These are phyloP conservation scores for Nitzschia putrida DNA, from an alignment of 108 stramenopile genomes.

Conservation along the genomic window DNA sequence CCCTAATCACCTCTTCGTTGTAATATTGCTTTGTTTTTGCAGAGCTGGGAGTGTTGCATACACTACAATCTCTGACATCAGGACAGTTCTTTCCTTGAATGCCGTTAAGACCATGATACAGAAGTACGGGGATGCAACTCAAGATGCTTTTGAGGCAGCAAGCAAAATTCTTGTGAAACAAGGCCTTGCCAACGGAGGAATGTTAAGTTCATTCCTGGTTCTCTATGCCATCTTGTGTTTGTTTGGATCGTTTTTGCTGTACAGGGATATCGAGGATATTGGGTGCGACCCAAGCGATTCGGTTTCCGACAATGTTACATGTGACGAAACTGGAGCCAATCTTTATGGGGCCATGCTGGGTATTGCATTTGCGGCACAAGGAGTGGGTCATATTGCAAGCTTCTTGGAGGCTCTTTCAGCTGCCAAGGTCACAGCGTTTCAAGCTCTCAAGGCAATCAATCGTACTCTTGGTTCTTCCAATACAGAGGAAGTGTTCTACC, in stretches of 20 bases:
- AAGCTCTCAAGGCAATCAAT: constrained; percentile 57
- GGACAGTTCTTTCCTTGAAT: constrained; percentile 62
- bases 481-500: constrained; percentile 3
- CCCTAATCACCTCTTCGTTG: too few relatives aligned
- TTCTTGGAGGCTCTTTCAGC: constrained; percentile 58
- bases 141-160: constrained; percentile 52
- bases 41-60: constrained; percentile 56
- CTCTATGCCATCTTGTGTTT: constrained; percentile 58
- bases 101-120: constrained; percentile 45
- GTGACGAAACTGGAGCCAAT: constrained; percentile 46
- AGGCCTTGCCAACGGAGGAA: constrained; percentile 65
- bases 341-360: constrained; percentile 81
- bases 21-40: constrained; percentile 26
- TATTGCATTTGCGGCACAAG: constrained; percentile 69
- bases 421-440: constrained; percentile 53
- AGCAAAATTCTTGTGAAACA: constrained; percentile 36
- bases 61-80: constrained; percentile 52
- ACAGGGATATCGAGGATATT: constrained; percentile 48
- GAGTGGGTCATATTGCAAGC: constrained; percentile 62
- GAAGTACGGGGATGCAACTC: constrained; percentile 55
- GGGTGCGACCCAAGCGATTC: constrained; percentile 67
- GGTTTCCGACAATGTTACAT: constrained; percentile 39
- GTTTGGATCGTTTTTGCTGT: constrained; percentile 65
- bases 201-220: constrained; percentile 68
- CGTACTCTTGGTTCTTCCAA: constrained; percentile 49